Percentiles rank a stretch among this genome's conserved stretches.
Evolutionary conservation across 495 filamentous ascomycete genomes (phyloP).

Genomic region (Penicillium malachiteum): DNA sequence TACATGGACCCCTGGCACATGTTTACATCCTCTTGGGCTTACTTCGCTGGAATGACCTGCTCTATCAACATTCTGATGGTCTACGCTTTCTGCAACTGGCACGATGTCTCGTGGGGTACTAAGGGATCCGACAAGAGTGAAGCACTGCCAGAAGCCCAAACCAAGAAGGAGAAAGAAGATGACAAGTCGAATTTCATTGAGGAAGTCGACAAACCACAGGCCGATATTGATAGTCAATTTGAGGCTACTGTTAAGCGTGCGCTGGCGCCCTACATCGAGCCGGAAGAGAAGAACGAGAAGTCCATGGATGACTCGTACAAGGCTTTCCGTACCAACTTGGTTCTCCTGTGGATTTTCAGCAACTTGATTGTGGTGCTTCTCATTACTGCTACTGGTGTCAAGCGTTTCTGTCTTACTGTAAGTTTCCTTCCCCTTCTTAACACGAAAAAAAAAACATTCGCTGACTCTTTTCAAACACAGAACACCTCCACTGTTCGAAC

Average conservation of each 20-base stretch:
- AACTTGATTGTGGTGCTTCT: slow-evolving; percentile 78
- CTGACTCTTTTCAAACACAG: slow-evolving; percentile 13
- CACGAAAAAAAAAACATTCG: not conserved
- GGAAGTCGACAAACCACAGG: slow-evolving; percentile 92
- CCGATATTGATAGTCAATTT: slow-evolving; percentile 96
- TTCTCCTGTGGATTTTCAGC: slow-evolving; percentile 89
- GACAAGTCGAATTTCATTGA: slow-evolving; percentile 87
- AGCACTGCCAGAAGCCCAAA: slow-evolving; percentile 80
- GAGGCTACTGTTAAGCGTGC: slow-evolving; percentile 94
- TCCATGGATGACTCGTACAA: slow-evolving; percentile 96
- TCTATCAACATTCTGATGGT: slow-evolving; percentile 99
- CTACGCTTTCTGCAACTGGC: slow-evolving; percentile 99
- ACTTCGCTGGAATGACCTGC: slow-evolving; percentile 88
- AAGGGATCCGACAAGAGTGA: slow-evolving; percentile 98
- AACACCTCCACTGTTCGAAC: slow-evolving; percentile 65
- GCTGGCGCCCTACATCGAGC: slow-evolving; percentile 69
- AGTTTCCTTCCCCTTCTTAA: slow-evolving; percentile 28
- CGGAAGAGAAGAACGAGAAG: slow-evolving; percentile 70
- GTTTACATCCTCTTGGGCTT: slow-evolving; percentile 93
- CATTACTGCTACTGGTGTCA: slow-evolving; percentile 80
- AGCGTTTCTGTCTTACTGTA: slow-evolving; percentile 79
- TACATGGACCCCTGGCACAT: slow-evolving; percentile 99
- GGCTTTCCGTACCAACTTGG: slow-evolving; percentile 91
- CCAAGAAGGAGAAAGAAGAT: slow-evolving; percentile 64
- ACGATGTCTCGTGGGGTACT: slow-evolving; percentile 99